These are phyloP conservation scores for Clitopilus hobsonii DNA, from an alignment of 768 basidiomycete species.

Conservation along the genomic window DNA sequence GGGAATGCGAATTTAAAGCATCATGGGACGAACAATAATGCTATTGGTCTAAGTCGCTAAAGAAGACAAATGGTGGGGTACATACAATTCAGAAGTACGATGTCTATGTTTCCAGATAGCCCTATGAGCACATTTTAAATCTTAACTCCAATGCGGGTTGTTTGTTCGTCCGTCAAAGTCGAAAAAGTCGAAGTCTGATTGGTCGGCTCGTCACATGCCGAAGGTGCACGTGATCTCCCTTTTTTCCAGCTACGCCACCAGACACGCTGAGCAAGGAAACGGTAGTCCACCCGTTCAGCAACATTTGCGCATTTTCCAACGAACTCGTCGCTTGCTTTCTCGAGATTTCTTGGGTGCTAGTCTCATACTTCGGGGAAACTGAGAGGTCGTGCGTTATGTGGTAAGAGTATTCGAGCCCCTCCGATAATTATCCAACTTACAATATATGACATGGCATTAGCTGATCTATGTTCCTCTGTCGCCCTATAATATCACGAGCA, in stretches of 20 bases:
- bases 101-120: too few species aligned
- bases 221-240: background rate
- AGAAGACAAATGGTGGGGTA: too few species aligned
- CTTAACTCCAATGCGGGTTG: too few species aligned
- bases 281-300: background rate
- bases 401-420: slow-evolving; percentile 26
- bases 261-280: background rate
- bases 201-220: background rate
- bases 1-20: too few species aligned
- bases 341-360: slow-evolving; percentile 8
- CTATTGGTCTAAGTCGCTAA: too few species aligned
- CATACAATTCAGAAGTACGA: too few species aligned
- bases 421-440: slow-evolving; percentile 9
- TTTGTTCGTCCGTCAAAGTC: background rate
- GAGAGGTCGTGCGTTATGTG: slow-evolving; percentile 48
- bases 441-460: slow-evolving; percentile 22
- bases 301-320: background rate
- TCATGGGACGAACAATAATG: too few species aligned
- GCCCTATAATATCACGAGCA: slow-evolving; percentile 48
- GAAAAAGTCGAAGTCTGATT: background rate
- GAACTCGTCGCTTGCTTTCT: background rate
- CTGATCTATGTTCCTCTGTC: slow-evolving; percentile 79
- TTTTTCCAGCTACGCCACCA: background rate
- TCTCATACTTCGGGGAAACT: slow-evolving; percentile 3
- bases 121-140: too few species aligned